These are phyloP conservation scores for Epichloe hybrida DNA, from an alignment of 2,329 filamentous ascomycete species.

Conservation along the genomic window DNA sequence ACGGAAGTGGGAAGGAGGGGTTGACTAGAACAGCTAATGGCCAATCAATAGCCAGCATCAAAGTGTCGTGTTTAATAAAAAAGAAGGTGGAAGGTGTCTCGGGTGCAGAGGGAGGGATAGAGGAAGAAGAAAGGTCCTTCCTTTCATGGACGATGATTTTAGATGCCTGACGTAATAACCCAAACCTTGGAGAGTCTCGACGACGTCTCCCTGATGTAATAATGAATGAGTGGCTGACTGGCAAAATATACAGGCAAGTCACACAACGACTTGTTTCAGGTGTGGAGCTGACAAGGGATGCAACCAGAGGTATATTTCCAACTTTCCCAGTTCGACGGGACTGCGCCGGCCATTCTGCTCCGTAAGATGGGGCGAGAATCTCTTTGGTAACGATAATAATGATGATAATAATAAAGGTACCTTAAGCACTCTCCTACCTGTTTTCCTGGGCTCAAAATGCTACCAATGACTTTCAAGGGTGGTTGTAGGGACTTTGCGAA, in stretches of 20 bases:
- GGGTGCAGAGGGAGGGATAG: no score
- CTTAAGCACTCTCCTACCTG: no score
- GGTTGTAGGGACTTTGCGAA: no score
- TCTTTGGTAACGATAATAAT: no score
- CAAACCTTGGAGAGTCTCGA: not conserved
- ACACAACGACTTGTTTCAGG: not conserved
- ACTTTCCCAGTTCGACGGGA: not conserved
- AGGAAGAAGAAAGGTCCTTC: no score
- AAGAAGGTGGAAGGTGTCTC: no score
- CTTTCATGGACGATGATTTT: not conserved
- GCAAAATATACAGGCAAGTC: not conserved
- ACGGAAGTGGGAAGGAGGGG: not conserved
- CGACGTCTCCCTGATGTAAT: conserved; percentile 4
- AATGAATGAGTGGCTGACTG: not conserved
- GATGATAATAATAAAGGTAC: no score
- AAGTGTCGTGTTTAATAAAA: no score
- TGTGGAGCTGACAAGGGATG: not conserved
- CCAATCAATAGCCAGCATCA: not conserved
- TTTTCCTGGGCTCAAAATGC: no score
- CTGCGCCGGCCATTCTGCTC: not conserved
- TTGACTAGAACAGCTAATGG: not conserved
- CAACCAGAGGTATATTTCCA: not conserved
- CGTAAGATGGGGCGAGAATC: not conserved
- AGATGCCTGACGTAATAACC: not conserved
- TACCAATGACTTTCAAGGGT: no score